phyloP scores from a whole-genome alignment of 495 filamentous ascomycete genomes.

The Penicillium macrosclerotiorum region DNA sequence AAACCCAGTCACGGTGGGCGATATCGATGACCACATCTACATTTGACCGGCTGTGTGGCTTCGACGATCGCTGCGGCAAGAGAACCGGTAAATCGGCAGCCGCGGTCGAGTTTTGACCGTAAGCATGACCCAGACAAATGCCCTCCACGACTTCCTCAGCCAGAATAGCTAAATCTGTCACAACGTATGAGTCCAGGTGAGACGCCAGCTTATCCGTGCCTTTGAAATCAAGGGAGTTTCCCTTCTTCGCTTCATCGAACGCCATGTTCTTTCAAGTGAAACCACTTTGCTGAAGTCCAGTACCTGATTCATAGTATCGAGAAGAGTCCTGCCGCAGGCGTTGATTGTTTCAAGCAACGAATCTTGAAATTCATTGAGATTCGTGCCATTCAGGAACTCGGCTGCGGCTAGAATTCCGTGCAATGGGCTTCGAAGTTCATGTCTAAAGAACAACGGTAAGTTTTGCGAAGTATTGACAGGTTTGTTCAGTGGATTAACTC shows the following conservation, averaged over 20 bases:
- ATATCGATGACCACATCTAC: constrained; percentile 66
- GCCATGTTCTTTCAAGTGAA: constrained; percentile 47
- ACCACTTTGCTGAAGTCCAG: constrained; percentile 73
- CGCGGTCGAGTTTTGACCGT: constrained; percentile 33
- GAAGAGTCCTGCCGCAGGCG: constrained; percentile 68
- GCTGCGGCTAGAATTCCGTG: constrained; percentile 72
- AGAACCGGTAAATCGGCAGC: constrained; percentile 26
- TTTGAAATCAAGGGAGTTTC: constrained; percentile 30
- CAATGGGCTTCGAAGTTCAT: constrained; percentile 75
- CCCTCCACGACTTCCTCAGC: constrained; percentile 52
- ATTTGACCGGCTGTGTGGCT: constrained; percentile 13
- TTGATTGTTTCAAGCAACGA: constrained; percentile 73
- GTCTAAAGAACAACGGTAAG: too few relatives aligned
- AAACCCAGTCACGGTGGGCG: constrained; percentile 57
- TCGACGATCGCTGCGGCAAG: constrained; percentile 13
- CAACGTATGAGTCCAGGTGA: constrained; percentile 47
- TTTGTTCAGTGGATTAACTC: constrained; percentile 15
- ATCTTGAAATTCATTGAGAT: constrained; percentile 52
- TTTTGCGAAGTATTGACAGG: too few relatives aligned
- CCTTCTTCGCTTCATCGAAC: constrained; percentile 35
- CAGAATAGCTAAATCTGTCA: constrained; percentile 40
- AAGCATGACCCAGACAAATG: constrained; percentile 51
- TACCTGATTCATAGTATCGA: constrained; percentile 79
- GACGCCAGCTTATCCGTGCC: constrained; percentile 31
- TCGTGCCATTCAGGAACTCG: constrained; percentile 58